These are phyloP conservation scores for Clonostachys byssicola DNA, from an alignment of 2,329 filamentous ascomycete species.

Conservation along the genomic window DNA sequence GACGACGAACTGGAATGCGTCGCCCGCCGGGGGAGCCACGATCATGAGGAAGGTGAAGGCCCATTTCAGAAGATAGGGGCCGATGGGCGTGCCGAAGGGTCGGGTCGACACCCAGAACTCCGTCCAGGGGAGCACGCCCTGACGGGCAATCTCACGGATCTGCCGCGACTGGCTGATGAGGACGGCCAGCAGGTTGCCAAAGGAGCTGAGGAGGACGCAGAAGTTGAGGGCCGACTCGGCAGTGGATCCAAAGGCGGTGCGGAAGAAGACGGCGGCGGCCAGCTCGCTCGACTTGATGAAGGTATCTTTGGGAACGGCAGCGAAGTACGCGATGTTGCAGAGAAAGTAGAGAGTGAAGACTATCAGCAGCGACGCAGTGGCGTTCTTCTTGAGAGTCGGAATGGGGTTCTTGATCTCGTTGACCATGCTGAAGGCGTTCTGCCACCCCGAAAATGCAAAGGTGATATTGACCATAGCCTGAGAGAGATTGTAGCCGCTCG, in stretches of 20 bases:
- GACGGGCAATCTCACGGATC: slow-evolving; percentile 69
- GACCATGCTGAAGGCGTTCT: slow-evolving; percentile 66
- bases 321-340: slow-evolving; percentile 58
- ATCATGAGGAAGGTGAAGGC: slow-evolving; percentile 66
- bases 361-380: slow-evolving; percentile 54
- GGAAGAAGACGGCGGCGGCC: slow-evolving; percentile 65
- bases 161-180: slow-evolving; percentile 65
- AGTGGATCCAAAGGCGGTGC: slow-evolving; percentile 56
- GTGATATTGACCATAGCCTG: slow-evolving; percentile 62
- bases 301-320: slow-evolving; percentile 63
- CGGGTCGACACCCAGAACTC: slow-evolving; percentile 56
- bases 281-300: slow-evolving; percentile 64
- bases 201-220: slow-evolving; percentile 62
- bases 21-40: slow-evolving; percentile 55
- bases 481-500: slow-evolving; percentile 27
- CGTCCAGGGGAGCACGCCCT: slow-evolving; percentile 66
- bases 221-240: slow-evolving; percentile 57
- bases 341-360: slow-evolving; percentile 63
- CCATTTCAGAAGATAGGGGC: slow-evolving; percentile 65
- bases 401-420: slow-evolving; percentile 69
- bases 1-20: slow-evolving; percentile 69
- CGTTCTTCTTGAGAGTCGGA: slow-evolving; percentile 58
- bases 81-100: slow-evolving; percentile 64
- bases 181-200: slow-evolving; percentile 70
- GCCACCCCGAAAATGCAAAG: slow-evolving; percentile 64